A percentile compares a stretch with the other conserved stretches of the same genome.
These are phyloP conservation scores for Arachis stenosperma DNA, from an alignment of 306 rosid species.

Conservation along the genomic window DNA sequence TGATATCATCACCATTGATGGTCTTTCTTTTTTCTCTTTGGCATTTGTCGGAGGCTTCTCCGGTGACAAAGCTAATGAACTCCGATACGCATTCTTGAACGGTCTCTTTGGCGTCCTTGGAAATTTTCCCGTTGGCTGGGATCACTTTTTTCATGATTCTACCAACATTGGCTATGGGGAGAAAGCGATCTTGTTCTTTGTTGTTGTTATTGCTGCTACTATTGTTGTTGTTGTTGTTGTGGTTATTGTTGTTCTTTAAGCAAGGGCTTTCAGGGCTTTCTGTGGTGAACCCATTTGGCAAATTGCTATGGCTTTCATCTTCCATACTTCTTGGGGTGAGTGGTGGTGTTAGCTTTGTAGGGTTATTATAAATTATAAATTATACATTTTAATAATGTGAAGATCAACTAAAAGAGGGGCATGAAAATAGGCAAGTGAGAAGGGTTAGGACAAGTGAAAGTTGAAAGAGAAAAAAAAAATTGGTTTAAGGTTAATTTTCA, in stretches of 20 bases:
- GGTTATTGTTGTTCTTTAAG: slow-evolving; percentile 39
- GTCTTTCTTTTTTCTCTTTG: slow-evolving; percentile 79
- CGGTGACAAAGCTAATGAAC: slow-evolving; percentile 75
- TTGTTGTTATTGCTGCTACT: slow-evolving; percentile 23
- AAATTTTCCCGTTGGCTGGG: slow-evolving; percentile 70
- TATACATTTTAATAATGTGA: slow-evolving; percentile 35
- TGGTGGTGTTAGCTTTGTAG: slow-evolving; percentile 6
- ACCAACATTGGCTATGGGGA: slow-evolving; percentile 81
- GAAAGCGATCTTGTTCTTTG: slow-evolving; percentile 78
- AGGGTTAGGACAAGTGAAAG: slow-evolving; percentile 37
- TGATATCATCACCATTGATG: slow-evolving; percentile 71
- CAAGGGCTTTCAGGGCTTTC: slow-evolving; percentile 62
- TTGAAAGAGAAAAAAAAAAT: slow-evolving; percentile 1
- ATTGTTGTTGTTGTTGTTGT: neutral
- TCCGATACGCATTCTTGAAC: slow-evolving; percentile 83
- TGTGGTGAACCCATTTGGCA: slow-evolving; percentile 49
- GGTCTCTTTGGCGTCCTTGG: slow-evolving; percentile 77
- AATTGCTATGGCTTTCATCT: slow-evolving; percentile 50
- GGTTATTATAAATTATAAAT: slow-evolving; percentile 4
- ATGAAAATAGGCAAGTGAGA: slow-evolving; percentile 59
- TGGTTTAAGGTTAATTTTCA: slow-evolving; percentile 34
- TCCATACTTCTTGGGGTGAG: slow-evolving; percentile 44
- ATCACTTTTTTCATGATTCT: slow-evolving; percentile 79
- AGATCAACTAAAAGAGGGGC: slow-evolving; percentile 51
- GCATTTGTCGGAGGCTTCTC: slow-evolving; percentile 78